Evolutionary conservation across 441 rosid species (phyloP), one percentile per base, ranked within the genome.

Genomic region (Arabidopsis hybrid): DNA sequence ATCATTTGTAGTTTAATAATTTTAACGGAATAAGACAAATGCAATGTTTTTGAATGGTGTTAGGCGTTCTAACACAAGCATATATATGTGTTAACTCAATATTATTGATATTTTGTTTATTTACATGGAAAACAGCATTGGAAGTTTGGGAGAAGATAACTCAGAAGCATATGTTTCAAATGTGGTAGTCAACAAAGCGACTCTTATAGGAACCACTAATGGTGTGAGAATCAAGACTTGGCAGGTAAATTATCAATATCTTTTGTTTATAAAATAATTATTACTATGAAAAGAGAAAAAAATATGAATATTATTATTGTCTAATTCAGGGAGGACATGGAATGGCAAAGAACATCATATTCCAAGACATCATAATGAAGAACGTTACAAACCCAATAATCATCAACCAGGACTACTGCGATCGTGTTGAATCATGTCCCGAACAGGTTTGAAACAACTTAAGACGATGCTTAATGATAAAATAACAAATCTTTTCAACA

Each of bases 161-260:
- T 78, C 93, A 47, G 85, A 78, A 73, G 97, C 90, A 68, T 71
- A 81, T 71, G 99, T 95, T 31, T 95, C 99, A 55, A 84, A 89
- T 73, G 96, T 95, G 75, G 40, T 84, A 9, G 90, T 95, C 69
- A 83, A 85, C 69, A 81, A 88, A 80, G 91, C 95, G 9, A 87
- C 39, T 49, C 67, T 95, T 67, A 77, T 89, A 43, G 98, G 95
- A 85, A 91, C 97, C 67, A 82, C 85, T 4, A 95, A 95, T 53
- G 99, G 98, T n/a, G 90, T 88, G 1, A 85, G 99, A 79, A 95
- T 95, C 63, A 95, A 95, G 79, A 95, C 98, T 50, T 95, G 99
- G 98, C 99, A 95, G 96, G 99, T 95, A 81, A 59, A 26, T 45
- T 5, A 46, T 73, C 65, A 52, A 36, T 36, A 11, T 38, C 10